phyloP scores from a whole-genome alignment of 306 rosid species.

The Senna siamea region DNA sequence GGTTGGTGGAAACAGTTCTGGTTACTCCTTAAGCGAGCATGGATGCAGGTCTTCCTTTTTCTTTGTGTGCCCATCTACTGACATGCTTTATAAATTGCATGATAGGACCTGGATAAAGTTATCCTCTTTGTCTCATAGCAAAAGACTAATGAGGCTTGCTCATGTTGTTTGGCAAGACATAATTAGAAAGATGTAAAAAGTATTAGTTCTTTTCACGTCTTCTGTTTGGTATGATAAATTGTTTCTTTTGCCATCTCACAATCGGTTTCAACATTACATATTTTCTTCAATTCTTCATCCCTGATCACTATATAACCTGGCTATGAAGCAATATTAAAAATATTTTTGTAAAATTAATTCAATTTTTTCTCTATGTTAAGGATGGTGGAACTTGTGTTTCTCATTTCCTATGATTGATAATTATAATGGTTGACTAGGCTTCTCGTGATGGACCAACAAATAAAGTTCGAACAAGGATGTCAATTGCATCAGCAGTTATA shows the following conservation, averaged over 20 bases:
- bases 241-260: constrained; percentile 17
- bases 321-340: constrained; percentile 21
- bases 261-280: constrained; percentile 13
- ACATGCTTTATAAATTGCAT: constrained; percentile 30
- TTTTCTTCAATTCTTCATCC: constrained; percentile 28
- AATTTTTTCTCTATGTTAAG: constrained; percentile 17
- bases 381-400: constrained; percentile 31
- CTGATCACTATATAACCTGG: constrained; percentile 2
- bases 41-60: constrained; percentile 82
- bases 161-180: constrained; percentile 28
- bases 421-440: constrained; percentile 63
- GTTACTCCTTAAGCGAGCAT: constrained; percentile 91
- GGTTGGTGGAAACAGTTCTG: constrained; percentile 92
- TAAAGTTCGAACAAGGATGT: constrained; percentile 96
- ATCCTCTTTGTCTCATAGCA: constrained; percentile 23
- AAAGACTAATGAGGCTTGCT: constrained; percentile 23
- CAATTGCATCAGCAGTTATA: constrained; percentile 89
- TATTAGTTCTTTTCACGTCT: constrained; percentile 18
- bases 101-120: constrained; percentile 26
- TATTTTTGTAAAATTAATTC: constrained; percentile 3
- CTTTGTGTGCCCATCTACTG: constrained; percentile 19
- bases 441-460: constrained; percentile 95
- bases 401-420: constrained; percentile 39
- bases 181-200: constrained; percentile 19
- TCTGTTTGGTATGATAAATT: background rate